Conservation (phyloP, 805 yeast genomes). For the Candida boidinii region DNA sequence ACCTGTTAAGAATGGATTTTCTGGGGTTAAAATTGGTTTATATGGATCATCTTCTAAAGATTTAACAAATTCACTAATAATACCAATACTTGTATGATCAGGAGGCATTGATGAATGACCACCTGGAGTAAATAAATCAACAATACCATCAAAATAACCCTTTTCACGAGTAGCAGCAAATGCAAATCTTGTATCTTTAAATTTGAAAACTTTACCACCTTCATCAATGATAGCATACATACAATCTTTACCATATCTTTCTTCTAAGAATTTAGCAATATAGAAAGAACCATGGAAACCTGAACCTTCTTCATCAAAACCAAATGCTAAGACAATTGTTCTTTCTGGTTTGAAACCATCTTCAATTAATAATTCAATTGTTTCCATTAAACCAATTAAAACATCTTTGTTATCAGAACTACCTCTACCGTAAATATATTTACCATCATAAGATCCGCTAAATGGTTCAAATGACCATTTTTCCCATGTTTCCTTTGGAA, state of each 20-base stretch:
- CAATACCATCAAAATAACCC: conserved; percentile 29
- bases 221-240: conserved; percentile 56
- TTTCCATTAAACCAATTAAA: conserved; percentile 56
- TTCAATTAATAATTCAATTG: conserved; percentile 42
- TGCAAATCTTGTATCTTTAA: conserved; percentile 6
- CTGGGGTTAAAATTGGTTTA: conserved; percentile 32
- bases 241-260: conserved; percentile 52
- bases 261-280: conserved; percentile 37
- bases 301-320: conserved; percentile 72
- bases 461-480: conserved; percentile 67
- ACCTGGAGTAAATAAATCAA: conserved; percentile 47
- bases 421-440: conserved; percentile 69
- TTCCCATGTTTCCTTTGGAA: conserved; percentile 42
- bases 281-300: conserved; percentile 66
- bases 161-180: conserved; percentile 36
- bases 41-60: conserved; percentile 51
- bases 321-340: conserved; percentile 56
- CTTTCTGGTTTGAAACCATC: conserved; percentile 52
- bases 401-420: conserved; percentile 67
- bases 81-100: conserved; percentile 73
- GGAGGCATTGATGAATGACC: conserved; percentile 56
- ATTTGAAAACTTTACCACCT: conserved; percentile 25
- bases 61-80: conserved; percentile 50
- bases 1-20: conserved; percentile 52
- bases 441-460: conserved; percentile 58